Evolutionary conservation across 768 basidiomycete genomes (phyloP), one percentile per base, ranked within the genome.

Genomic region (Multifurca ochricompacta): DNA sequence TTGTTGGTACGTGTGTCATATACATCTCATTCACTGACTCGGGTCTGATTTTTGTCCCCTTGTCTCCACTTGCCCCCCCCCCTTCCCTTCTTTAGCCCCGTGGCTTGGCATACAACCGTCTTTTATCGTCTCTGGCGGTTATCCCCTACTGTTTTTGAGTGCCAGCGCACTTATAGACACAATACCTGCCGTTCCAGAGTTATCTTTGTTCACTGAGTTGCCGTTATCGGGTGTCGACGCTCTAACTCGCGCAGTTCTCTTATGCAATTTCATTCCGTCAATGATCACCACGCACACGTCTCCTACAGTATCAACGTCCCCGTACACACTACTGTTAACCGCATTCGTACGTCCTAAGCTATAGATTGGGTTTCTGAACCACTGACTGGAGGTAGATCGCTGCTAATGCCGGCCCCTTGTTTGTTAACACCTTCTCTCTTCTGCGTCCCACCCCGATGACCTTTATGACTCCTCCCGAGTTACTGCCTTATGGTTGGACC

Each of bases 401-500:
- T 14, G 49, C 57, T 14, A 61, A 61, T 67, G 82, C 77, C 3
- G 89, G 89, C 7, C 90, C 89, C 74, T 87, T 93, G 74, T 64
- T 88, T 58, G 76, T 78, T 21, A 87, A 85, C 70, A 71, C 83
- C 40, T 79, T 85, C 69, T 85, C 83, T 42, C 80, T 89, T 70
- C 74, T 90, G 39, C 78, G 83, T 56, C 87, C 91, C 0, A 81
- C 81, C 5, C 72, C 85, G 0, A 74, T 90, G 58, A 63, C 78
- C 6, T 67, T 91, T n/a, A 73, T 80, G 30, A 91, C 89, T 0
- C 92, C 92, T 1, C 75, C 82, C 0, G 92, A 93, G 65, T 76
- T 96, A 6, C 74, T 74, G 52, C 77, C 87, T 0, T 85, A 85
- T 52, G 92, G 92, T 16, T 95, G 92, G 92, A 86, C 82, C 37